Evolutionary conservation across 2,329 filamentous ascomycete species (phyloP).

Genomic region (Colletotrichum kahawae): DNA sequence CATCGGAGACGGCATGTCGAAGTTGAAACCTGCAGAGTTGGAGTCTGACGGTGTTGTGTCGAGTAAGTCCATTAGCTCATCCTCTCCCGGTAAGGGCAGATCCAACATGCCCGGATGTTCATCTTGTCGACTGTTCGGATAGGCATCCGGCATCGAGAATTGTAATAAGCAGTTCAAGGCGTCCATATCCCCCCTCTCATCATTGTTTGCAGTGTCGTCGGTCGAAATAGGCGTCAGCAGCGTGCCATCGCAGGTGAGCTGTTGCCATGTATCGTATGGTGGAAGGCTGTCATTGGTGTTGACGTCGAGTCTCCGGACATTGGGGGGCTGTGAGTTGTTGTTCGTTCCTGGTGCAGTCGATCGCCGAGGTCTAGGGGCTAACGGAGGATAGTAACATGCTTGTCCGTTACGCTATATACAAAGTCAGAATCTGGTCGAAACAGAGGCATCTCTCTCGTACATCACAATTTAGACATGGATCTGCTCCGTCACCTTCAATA

Average conservation of each 20-base stretch:
- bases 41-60: constrained; percentile 7
- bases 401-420: constrained; percentile 1
- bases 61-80: constrained; percentile 7
- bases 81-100: constrained; percentile 2
- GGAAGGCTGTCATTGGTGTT: neutral
- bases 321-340: neutral
- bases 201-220: neutral
- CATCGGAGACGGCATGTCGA: neutral
- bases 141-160: neutral
- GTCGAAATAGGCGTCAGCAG: neutral
- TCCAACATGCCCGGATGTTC: neutral
- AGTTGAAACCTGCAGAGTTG: neutral
- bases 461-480: constrained; percentile 14
- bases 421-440: neutral
- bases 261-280: neutral
- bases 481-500: constrained; percentile 3
- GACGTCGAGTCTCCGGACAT: neutral
- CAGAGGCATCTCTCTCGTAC: neutral
- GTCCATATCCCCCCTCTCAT: neutral
- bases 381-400: constrained; percentile 6
- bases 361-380: neutral
- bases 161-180: neutral
- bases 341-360: neutral
- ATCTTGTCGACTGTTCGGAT: neutral
- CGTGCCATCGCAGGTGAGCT: neutral